A percentile compares a stretch with the other conserved stretches of the same genome.
Evolutionary conservation across 768 basidiomycete genomes (phyloP).

Genomic region (Xerocomus brunneocitrinus): DNA sequence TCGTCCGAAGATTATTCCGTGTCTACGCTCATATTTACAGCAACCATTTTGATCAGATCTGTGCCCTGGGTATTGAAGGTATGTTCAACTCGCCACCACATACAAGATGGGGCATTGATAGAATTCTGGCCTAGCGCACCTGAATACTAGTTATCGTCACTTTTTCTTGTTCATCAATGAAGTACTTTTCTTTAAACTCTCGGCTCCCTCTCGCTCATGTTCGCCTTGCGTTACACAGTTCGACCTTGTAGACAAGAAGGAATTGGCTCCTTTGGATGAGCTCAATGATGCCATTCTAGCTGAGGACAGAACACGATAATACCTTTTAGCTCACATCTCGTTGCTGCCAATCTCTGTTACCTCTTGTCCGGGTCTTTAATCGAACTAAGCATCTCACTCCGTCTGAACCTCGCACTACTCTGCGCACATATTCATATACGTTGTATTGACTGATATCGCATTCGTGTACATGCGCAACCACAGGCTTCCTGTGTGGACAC

Average conservation of each 20-base stretch:
- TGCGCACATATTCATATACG: not conserved
- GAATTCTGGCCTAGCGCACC: slow-evolving; percentile 59
- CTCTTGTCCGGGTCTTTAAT: not conserved
- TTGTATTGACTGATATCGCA: slow-evolving; percentile 10
- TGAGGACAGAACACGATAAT: slow-evolving; percentile 42
- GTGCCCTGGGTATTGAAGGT: slow-evolving; percentile 98
- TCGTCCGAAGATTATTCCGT: slow-evolving; percentile 88
- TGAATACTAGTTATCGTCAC: slow-evolving; percentile 97
- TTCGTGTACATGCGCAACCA: slow-evolving; percentile 7
- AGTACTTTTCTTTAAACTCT: slow-evolving; percentile 42
- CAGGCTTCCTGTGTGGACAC: slow-evolving; percentile 5
- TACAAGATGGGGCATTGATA: not conserved
- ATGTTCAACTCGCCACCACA: slow-evolving; percentile 5
- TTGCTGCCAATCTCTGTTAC: not conserved
- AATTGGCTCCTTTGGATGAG: slow-evolving; percentile 90
- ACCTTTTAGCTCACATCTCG: not conserved
- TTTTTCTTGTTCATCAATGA: slow-evolving; percentile 97
- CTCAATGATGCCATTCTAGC: slow-evolving; percentile 86
- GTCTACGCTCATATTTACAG: slow-evolving; percentile 99
- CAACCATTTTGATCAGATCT: slow-evolving; percentile 98
- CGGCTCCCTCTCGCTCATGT: slow-evolving; percentile 9
- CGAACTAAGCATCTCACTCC: not conserved
- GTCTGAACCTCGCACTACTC: not conserved
- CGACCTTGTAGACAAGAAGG: slow-evolving; percentile 93
- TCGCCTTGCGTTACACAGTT: slow-evolving; percentile 46